These are phyloP conservation scores for Cucurbita maxima DNA, from an alignment of 306 rosid species.

Conservation along the genomic window DNA sequence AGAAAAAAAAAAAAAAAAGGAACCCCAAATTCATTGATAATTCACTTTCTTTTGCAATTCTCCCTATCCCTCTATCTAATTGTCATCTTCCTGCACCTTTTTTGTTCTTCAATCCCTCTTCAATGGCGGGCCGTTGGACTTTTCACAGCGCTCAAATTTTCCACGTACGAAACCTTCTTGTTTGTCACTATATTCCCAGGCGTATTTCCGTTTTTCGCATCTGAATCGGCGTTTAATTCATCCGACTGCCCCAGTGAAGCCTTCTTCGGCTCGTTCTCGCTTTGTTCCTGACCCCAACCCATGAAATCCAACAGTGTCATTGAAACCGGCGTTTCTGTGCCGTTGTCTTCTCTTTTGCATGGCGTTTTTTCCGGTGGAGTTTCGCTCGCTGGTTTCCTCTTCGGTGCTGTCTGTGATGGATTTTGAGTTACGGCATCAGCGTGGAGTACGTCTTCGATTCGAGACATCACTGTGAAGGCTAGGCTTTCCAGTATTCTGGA, in stretches of 20 bases:
- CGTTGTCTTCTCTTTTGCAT: constrained; percentile 22
- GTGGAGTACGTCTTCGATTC: constrained; percentile 83
- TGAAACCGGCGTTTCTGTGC: constrained; percentile 22
- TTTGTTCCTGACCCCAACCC: constrained; percentile 68
- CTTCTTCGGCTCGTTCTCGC: constrained; percentile 27
- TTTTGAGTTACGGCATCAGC: constrained; percentile 47
- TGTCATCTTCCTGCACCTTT: not conserved
- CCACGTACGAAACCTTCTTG: constrained; percentile 58
- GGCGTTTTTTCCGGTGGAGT: constrained; percentile 13
- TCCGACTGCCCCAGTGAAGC: not conserved
- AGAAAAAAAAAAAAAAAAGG: not conserved
- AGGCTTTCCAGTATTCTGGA: constrained; percentile 88
- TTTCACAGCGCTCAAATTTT: constrained; percentile 56
- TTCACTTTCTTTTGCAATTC: constrained; percentile 5
- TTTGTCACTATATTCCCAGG: constrained; percentile 1
- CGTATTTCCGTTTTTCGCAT: not conserved
- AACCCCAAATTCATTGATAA: not conserved
- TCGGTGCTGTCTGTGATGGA: constrained; percentile 18
- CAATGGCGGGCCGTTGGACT: constrained; percentile 83
- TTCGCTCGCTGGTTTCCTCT: constrained; percentile 14
- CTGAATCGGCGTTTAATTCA: not conserved
- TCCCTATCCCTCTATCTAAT: not conserved
- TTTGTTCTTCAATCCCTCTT: not conserved
- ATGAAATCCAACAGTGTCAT: constrained; percentile 87
- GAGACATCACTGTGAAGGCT: constrained; percentile 80